These are phyloP conservation scores for Yarrowia deformans DNA, from an alignment of 805 yeast species.

Conservation along the genomic window DNA sequence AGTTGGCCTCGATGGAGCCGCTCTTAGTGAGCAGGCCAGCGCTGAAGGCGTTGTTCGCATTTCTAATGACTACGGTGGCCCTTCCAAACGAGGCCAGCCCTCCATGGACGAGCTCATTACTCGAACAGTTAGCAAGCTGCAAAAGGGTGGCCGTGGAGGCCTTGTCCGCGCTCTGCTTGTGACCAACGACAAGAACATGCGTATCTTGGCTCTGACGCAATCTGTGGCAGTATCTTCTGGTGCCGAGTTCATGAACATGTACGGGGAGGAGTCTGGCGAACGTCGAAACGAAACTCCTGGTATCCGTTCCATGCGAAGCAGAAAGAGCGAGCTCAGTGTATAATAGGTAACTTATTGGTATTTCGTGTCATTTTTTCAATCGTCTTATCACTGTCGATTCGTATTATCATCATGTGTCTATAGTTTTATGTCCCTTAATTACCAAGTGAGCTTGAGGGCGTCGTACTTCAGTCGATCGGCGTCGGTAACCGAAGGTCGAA, in stretches of 20 bases:
- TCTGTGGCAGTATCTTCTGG: constrained; percentile 12
- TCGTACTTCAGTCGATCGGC: constrained; percentile 81
- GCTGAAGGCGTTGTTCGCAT: constrained; percentile 16
- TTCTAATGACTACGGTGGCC: constrained; percentile 5
- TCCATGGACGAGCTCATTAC: constrained; percentile 24
- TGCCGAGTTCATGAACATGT: constrained; percentile 35
- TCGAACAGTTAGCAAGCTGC: constrained; percentile 8
- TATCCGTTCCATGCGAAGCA: constrained; percentile 31
- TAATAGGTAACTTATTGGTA: constrained; percentile 8
- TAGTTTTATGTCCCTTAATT: not conserved
- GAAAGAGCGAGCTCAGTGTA: constrained; percentile 34
- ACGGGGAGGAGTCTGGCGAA: constrained; percentile 26
- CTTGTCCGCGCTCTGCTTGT: constrained; percentile 23
- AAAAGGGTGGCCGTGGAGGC: constrained; percentile 20
- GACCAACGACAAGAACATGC: constrained; percentile 31
- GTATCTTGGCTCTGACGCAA: constrained; percentile 23
- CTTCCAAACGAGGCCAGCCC: constrained; percentile 13
- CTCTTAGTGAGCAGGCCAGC: constrained; percentile 2
- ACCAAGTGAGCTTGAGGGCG: constrained; percentile 42
- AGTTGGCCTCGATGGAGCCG: constrained; percentile 7
- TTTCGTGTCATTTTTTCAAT: not conserved
- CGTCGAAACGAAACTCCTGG: constrained; percentile 34
- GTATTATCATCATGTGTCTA: not conserved
- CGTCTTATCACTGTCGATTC: not conserved
- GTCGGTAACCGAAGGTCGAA: constrained; percentile 91